Evolutionary conservation across 805 yeast genomes (phyloP).

Genomic region (Pichia cabralensis): DNA sequence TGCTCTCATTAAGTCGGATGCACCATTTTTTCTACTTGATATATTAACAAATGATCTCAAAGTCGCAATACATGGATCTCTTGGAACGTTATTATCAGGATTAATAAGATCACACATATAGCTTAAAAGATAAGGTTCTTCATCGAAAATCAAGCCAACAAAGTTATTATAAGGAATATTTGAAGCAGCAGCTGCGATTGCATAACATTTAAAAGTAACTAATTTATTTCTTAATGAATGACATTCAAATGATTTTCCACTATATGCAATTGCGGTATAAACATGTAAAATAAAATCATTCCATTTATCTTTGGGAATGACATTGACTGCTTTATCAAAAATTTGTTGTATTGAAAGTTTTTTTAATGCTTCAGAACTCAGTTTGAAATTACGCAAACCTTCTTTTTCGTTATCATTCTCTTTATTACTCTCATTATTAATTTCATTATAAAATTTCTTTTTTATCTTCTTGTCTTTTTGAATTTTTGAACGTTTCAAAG

Average conservation of each 20-base stretch:
- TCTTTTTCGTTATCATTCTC: slow-evolving; percentile 22
- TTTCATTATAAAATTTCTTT: slow-evolving; percentile 1
- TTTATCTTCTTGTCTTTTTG: too few relatives aligned
- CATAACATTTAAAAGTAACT: slow-evolving; percentile 52
- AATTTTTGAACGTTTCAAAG: background rate
- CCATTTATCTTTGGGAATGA: slow-evolving; percentile 55
- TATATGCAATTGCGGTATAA: slow-evolving; percentile 64
- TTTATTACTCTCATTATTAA: slow-evolving; percentile 7
- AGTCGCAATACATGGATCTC: slow-evolving; percentile 47
- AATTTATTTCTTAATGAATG: slow-evolving; percentile 47
- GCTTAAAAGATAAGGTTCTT: slow-evolving; percentile 61
- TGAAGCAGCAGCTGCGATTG: slow-evolving; percentile 55
- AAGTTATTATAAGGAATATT: slow-evolving; percentile 48
- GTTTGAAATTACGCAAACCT: slow-evolving; percentile 40
- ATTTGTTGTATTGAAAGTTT: slow-evolving; percentile 50
- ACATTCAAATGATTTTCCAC: slow-evolving; percentile 40
- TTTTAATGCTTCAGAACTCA: slow-evolving; percentile 49
- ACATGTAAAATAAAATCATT: slow-evolving; percentile 53
- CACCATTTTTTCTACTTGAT: slow-evolving; percentile 57
- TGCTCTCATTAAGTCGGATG: slow-evolving; percentile 66
- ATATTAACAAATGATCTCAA: slow-evolving; percentile 60
- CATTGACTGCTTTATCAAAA: slow-evolving; percentile 47
- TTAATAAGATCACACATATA: slow-evolving; percentile 65
- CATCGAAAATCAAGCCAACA: slow-evolving; percentile 56
- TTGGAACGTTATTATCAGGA: slow-evolving; percentile 48